These are phyloP conservation scores for Neofusicoccum ribis DNA, from an alignment of 2,329 filamentous ascomycete species.

Conservation along the genomic window DNA sequence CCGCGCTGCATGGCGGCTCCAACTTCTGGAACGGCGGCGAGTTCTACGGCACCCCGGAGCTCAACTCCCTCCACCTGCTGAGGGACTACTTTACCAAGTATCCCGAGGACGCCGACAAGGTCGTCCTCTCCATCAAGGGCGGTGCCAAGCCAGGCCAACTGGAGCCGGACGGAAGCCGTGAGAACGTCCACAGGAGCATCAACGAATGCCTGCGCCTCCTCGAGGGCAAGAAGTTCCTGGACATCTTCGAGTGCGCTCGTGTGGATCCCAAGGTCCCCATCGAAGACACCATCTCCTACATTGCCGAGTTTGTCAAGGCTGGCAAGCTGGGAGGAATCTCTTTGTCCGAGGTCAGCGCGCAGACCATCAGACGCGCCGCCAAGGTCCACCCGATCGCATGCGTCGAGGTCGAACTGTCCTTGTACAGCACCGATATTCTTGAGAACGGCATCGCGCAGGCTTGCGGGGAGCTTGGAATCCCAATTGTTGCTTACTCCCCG, in stretches of 20 bases:
- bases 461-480: conserved; percentile 65
- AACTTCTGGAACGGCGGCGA: conserved; percentile 54
- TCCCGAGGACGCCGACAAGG: conserved; percentile 51
- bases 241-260: conserved; percentile 50
- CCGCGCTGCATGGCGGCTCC: conserved; percentile 43
- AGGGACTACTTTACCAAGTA: conserved; percentile 54
- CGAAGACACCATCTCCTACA: conserved; percentile 46
- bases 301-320: conserved; percentile 42
- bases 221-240: conserved; percentile 49
- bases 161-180: conserved; percentile 41
- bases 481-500: conserved; percentile 69
- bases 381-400: conserved; percentile 57
- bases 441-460: conserved; percentile 58
- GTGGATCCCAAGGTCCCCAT: conserved; percentile 47
- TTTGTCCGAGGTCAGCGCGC: conserved; percentile 47
- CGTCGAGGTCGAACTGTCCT: conserved; percentile 62
- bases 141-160: conserved; percentile 38
- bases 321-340: conserved; percentile 49
- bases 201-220: conserved; percentile 48
- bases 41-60: conserved; percentile 48
- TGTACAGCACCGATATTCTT: conserved; percentile 59
- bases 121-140: conserved; percentile 55
- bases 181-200: conserved; percentile 45
- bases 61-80: conserved; percentile 51
- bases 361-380: conserved; percentile 49